Evolutionary conservation across 1,139 yeast genomes (phyloP).

Genomic region (Geotrichum siamense): DNA sequence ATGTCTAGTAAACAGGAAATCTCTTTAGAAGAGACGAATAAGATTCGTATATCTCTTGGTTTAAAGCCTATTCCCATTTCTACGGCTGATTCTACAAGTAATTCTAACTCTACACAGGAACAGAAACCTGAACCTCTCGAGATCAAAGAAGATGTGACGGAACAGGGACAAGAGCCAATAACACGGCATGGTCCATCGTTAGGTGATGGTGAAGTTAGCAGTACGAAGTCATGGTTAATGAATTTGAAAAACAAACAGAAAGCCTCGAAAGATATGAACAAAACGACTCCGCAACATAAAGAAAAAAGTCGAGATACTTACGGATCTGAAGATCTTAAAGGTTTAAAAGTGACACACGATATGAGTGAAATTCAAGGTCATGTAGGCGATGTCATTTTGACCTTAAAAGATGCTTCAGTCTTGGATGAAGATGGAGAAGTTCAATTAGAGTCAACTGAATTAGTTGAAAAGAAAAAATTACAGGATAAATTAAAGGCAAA

Average conservation of each 20-base stretch:
- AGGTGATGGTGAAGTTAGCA: conserved; percentile 26
- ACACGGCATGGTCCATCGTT: conserved; percentile 28
- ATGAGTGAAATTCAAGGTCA: conserved; percentile 38
- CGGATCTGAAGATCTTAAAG: conserved; percentile 32
- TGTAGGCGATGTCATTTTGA: conserved; percentile 50
- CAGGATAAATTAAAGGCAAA: conserved; percentile 31
- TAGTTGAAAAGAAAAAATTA: conserved; percentile 35
- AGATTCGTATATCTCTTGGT: conserved; percentile 26
- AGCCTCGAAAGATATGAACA: neutral
- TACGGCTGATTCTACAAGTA: neutral
- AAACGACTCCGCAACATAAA: no score
- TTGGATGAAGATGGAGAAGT: conserved; percentile 44
- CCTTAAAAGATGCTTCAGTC: conserved; percentile 55
- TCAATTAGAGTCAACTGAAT: conserved; percentile 42
- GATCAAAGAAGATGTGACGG: neutral
- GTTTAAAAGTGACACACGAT: conserved; percentile 44
- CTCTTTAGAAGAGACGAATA: conserved; percentile 31
- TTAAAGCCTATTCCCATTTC: conserved; percentile 33
- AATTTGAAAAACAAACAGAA: conserved; percentile 20
- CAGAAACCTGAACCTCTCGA: neutral
- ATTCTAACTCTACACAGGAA: conserved; percentile 20
- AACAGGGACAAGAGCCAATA: conserved; percentile 18
- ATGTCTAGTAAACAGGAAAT: conserved; percentile 16
- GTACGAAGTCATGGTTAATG: conserved; percentile 24
- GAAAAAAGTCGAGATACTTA: conserved; percentile 19